These are phyloP conservation scores for Diplosphaera chodatii DNA, from an alignment of 139 green algal genomes.

Conservation along the genomic window DNA sequence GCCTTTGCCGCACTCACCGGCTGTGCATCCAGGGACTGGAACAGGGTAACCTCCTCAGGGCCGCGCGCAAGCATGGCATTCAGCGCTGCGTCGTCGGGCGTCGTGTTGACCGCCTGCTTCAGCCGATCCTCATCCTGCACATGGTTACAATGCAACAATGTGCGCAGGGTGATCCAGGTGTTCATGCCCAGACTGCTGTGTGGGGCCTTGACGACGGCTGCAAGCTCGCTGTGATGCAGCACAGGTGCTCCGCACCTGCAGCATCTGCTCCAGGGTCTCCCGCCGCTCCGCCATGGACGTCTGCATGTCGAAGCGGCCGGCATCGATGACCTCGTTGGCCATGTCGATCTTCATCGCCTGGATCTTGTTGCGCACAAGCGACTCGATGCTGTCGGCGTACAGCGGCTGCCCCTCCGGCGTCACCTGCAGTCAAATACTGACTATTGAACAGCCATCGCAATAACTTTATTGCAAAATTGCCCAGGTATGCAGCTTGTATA, in stretches of 20 bases:
- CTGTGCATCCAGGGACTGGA: slow-evolving; percentile 33
- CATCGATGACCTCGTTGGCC: slow-evolving; percentile 94
- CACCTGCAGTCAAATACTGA: background rate
- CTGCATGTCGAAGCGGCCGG: slow-evolving; percentile 86
- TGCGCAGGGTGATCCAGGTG: no score
- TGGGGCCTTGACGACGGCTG: no score
- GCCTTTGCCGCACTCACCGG: no score
- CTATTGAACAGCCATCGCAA: no score
- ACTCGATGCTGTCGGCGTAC: slow-evolving; percentile 90
- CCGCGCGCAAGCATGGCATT: slow-evolving; percentile 52
- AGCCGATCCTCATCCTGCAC: slow-evolving; percentile 49
- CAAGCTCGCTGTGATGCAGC: no score
- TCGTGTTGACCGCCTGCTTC: slow-evolving; percentile 45
- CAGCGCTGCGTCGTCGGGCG: slow-evolving; percentile 41
- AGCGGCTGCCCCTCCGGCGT: slow-evolving; percentile 1
- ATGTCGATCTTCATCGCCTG: slow-evolving; percentile 98
- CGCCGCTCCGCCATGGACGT: slow-evolving; percentile 86
- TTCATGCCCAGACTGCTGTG: no score
- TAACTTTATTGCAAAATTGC: no score
- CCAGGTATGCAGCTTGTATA: no score
- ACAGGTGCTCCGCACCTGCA: slow-evolving; percentile 50
- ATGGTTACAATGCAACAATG: no score
- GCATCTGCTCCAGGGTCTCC: slow-evolving; percentile 74
- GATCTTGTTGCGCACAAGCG: slow-evolving; percentile 91
- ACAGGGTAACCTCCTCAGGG: slow-evolving; percentile 28